Percentiles rank a stretch among this genome's conserved stretches.
phyloP scores from a whole-genome alignment of 441 rosid genomes.

The Melianthus villosus region DNA sequence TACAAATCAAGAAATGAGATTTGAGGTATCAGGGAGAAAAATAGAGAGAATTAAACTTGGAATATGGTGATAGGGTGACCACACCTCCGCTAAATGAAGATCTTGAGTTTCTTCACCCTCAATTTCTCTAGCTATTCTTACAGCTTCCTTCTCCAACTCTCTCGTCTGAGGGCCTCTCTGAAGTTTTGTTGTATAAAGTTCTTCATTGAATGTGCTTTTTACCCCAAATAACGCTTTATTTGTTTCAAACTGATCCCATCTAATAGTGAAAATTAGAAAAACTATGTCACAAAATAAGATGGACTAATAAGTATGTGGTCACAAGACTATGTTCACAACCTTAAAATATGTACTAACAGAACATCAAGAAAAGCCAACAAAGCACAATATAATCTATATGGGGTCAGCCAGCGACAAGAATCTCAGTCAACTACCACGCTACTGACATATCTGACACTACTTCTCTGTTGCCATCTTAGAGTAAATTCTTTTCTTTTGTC shows the following conservation, averaged over 20 bases:
- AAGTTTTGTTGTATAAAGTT: constrained; percentile 72
- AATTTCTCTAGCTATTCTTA: constrained; percentile 77
- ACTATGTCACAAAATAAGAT: constrained; percentile 7
- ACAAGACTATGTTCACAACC: background rate
- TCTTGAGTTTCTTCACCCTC: constrained; percentile 79
- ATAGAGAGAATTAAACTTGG: constrained; percentile 3
- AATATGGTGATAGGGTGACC: constrained; percentile 7
- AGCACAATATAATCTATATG: too few species aligned
- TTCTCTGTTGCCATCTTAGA: too few species aligned
- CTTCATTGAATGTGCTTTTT: constrained; percentile 70
- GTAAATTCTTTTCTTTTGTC: too few species aligned
- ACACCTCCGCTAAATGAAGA: constrained; percentile 83
- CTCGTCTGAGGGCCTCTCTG: constrained; percentile 46
- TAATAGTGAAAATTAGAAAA: constrained; percentile 22
- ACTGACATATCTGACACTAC: too few species aligned
- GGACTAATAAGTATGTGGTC: background rate
- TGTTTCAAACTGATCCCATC: constrained; percentile 81
- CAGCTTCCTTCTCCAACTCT: constrained; percentile 65
- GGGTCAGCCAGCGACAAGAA: too few species aligned
- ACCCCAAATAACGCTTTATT: constrained; percentile 69
- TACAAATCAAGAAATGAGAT: constrained; percentile 12
- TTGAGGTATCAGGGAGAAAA: constrained; percentile 1
- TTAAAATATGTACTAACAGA: too few species aligned
- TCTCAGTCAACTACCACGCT: too few species aligned
- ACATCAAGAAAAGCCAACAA: too few species aligned